phyloP scores from a whole-genome alignment of 2,329 filamentous ascomycete genomes.

The Colletotrichum sp. region DNA sequence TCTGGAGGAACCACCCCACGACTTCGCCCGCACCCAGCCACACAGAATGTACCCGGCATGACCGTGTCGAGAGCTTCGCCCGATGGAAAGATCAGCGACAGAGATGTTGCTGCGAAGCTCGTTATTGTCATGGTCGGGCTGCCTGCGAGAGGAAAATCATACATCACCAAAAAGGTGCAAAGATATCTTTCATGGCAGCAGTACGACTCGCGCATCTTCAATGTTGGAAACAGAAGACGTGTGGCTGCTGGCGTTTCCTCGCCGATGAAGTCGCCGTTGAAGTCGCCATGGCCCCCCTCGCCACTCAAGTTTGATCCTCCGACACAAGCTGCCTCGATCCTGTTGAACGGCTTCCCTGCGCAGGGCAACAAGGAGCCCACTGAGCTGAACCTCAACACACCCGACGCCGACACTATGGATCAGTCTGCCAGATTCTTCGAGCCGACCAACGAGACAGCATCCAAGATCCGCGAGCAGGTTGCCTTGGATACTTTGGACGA shows the following conservation, averaged over 20 bases:
- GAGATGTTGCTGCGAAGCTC: constrained; percentile 94
- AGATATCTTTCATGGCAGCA: constrained; percentile 97
- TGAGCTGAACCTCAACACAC: constrained; percentile 38
- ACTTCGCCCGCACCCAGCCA: constrained; percentile 84
- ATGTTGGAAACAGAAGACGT: constrained; percentile 90
- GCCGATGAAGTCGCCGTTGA: constrained; percentile 44
- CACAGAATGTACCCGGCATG: constrained; percentile 94
- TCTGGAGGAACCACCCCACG: constrained; percentile 80
- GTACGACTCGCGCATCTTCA: constrained; percentile 95
- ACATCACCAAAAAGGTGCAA: constrained; percentile 97
- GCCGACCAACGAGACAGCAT: constrained; percentile 81
- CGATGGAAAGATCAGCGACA: constrained; percentile 89
- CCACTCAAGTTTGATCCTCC: constrained; percentile 44
- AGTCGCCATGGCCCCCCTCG: constrained; percentile 39
- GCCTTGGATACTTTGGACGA: constrained; percentile 93
- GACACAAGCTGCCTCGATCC: constrained; percentile 60
- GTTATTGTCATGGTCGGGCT: constrained; percentile 99
- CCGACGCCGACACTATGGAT: constrained; percentile 64
- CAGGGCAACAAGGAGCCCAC: constrained; percentile 42
- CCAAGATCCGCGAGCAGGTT: constrained; percentile 86
- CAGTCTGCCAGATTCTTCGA: constrained; percentile 96
- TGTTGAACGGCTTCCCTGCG: constrained; percentile 58
- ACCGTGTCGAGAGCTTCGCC: constrained; percentile 95
- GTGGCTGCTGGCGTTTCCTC: constrained; percentile 69
- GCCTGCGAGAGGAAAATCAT: constrained; percentile 94